Conservation (phyloP, 352 stramenopile species). For the Phytopythium delawarense region DNA sequence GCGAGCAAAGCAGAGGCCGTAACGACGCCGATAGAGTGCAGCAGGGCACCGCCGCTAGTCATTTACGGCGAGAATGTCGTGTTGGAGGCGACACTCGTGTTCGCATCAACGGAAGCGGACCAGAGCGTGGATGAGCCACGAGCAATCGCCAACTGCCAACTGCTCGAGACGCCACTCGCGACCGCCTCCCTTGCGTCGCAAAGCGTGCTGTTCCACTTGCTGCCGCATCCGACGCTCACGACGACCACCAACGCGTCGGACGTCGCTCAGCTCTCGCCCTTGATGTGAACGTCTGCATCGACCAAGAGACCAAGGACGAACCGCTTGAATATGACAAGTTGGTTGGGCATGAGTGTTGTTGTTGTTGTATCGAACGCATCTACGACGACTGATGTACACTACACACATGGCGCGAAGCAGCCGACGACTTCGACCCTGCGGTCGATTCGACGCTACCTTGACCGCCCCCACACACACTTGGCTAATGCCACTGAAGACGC, state of each 20-base stretch:
- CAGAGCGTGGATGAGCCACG: not conserved
- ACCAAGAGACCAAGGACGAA: not conserved
- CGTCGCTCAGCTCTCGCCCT: not conserved
- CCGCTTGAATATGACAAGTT: not conserved
- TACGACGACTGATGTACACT: not conserved
- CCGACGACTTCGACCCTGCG: not conserved
- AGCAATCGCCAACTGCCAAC: conserved; percentile 15
- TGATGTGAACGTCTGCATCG: not conserved
- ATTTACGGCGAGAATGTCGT: conserved; percentile 20
- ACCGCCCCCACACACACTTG: not conserved
- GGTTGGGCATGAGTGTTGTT: not conserved
- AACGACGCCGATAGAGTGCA: not conserved
- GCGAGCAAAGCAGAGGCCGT: not conserved
- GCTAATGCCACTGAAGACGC: not conserved
- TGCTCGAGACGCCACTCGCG: conserved; percentile 32
- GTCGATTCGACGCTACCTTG: not conserved
- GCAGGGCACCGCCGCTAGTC: conserved; percentile 14
- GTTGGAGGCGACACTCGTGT: conserved; percentile 17
- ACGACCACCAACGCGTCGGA: not conserved
- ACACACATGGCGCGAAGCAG: not conserved
- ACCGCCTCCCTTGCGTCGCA: conserved; percentile 7
- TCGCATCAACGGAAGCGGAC: not conserved
- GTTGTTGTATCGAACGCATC: not conserved
- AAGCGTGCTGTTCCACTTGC: not conserved
- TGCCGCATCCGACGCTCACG: not conserved